phyloP scores from a whole-genome alignment of 116 monocot genomes.

The Cymodocea nodosa region DNA sequence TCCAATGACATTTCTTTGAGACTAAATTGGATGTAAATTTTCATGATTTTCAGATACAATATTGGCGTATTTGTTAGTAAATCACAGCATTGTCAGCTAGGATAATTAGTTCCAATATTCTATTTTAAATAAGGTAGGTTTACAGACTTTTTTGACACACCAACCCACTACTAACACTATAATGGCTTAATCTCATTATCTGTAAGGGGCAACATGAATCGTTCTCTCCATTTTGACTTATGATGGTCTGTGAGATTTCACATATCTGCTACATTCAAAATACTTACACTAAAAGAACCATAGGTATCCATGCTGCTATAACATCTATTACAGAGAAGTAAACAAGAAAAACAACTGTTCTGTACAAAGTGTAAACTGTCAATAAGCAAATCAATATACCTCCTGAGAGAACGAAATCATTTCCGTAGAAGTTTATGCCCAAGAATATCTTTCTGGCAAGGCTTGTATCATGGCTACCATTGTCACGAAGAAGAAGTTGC shows the following conservation, averaged over 20 bases:
- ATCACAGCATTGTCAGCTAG: background rate
- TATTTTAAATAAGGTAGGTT: no score
- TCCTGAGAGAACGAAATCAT: conserved; percentile 66
- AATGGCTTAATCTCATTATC: no score
- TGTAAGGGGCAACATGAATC: no score
- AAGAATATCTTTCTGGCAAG: conserved; percentile 58
- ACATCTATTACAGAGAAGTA: background rate
- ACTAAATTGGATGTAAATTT: background rate
- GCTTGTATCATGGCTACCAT: conserved; percentile 2
- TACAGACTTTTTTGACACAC: no score
- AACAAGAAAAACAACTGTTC: background rate
- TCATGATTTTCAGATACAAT: background rate
- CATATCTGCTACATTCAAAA: no score
- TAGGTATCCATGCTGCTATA: no score
- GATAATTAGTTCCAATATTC: background rate
- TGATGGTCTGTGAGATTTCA: no score
- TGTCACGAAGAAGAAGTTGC: conserved; percentile 43
- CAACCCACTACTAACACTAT: no score
- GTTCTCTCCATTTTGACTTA: no score
- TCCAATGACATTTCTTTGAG: background rate
- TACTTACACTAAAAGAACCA: no score
- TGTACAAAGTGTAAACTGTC: background rate
- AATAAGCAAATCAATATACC: conserved; percentile 22
- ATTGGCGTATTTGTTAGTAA: background rate
- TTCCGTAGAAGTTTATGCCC: conserved; percentile 96